Evolutionary conservation across 1,284 basidiomycete genomes (phyloP), one percentile per base, ranked within the genome.

Genomic region (Ganoderma sp.): DNA sequence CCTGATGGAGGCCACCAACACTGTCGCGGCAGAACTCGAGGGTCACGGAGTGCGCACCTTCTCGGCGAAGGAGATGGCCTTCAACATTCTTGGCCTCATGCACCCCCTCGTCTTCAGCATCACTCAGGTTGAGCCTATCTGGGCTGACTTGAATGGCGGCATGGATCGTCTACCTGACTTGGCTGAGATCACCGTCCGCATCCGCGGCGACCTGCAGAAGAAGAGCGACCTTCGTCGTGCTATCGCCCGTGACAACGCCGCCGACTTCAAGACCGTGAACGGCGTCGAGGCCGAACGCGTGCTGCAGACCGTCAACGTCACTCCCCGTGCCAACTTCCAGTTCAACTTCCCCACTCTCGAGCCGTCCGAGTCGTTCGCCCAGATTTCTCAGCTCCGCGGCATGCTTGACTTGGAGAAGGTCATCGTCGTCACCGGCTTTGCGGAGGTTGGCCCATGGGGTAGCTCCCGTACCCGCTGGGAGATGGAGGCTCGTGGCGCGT

Each of bases 41-140:
- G 88, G 91, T 73, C 89, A 95, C 72, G 97, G 98, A 74, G 94
- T 98, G 71, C 90, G 97, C 75, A 99, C 98, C 5, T 99, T 99
- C 90, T 98, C 96, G 3, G 93, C 97, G 61, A 98, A 98, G 84
- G 97, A 99, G 84, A 99, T 99, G 97, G 96, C 97, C 3, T 99
- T 99, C 90, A 99, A 99, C 83, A 95, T 99, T 76, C 91, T 99
- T 67, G 98, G 97, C 74, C 87, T 97, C 60, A 98, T 99, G 96
- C 98, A 99, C 80, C 97, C 98, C 56, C 90, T 99, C n/a, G 88
- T 99, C 64, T 99, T 99, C 87, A 98, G 97, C 80, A 97, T 99
- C 78, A 98, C 97, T n/a, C 98, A 99, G 81, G 97, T 99, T 67
- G 97, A 99, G 79, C 97, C 97, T 8, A 96, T 99, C 77, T 98